Evolutionary conservation across 257 asterid genomes (phyloP), one percentile per base, ranked within the genome.

Genomic region (Nicotiana noctiflora): DNA sequence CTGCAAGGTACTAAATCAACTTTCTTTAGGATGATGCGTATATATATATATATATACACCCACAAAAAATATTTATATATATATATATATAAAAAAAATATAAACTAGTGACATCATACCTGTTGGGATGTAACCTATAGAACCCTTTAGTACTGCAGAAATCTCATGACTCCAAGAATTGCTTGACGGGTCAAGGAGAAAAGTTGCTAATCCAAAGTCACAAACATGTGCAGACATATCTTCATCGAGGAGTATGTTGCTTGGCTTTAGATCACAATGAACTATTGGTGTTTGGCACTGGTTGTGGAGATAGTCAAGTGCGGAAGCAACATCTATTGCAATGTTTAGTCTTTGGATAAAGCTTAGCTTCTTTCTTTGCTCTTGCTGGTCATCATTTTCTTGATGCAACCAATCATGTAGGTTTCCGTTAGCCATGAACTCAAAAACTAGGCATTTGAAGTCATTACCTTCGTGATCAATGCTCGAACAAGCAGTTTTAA

Each of bases 251-350:
- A 87, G 87, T 23, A 89, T 83, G 49, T 89, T 89, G 79, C 88
- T 79, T 12, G 90, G 90, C 74, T 89, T 89, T 10, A 89, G 63
- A 59, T 86, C 90, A 40, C 92, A 87, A 77, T 89, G 91, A 32
- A 80, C 86, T 6, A 89, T 34, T 0, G 86, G 87, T 3, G 57
- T 52, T 1, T 37, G 84, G 32, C 85, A 83, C 6, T 83, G 52
- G 65, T 80, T 79, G 80, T 85, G 90, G 76, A 89, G 87, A 77
- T 89, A 87, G 74, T 84, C 88, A 2, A 88, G n/a, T 17, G 88
- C 88, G 5, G 81, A 66, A 62, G 91, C 90, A 56, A 86, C 85
- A 81, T 88, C 91, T 12, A 88, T 51, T 12, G 83, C 86, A 40
- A 86, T 84, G 76, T 66, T 82, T 46, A 88, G 65, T 19, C 88